Conservation (phyloP, 257 asterid species). For the Coffea eugenioides region DNA sequence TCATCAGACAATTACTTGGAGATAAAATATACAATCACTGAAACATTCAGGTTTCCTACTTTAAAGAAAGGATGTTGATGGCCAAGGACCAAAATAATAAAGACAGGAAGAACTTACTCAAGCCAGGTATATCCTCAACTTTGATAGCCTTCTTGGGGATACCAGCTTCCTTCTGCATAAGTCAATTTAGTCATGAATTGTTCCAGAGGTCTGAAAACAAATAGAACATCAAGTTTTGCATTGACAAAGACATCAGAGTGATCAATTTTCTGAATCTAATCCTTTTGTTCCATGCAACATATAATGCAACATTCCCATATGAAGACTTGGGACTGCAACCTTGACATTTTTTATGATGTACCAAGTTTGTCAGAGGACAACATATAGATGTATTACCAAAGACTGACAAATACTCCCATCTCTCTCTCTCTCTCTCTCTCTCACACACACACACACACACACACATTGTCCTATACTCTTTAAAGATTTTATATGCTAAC, state of each 20-base stretch:
- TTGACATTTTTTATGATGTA: background rate
- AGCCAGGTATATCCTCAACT: conserved; percentile 88
- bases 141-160: conserved; percentile 76
- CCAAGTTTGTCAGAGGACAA: background rate
- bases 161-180: conserved; percentile 91
- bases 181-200: conserved; percentile 8
- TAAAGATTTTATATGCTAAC: background rate
- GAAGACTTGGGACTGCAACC: background rate
- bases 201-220: background rate
- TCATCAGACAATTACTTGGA: background rate
- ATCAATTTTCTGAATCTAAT: conserved; percentile 2
- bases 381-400: background rate
- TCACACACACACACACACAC: too few relatives aligned
- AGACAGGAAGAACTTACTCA: conserved; percentile 63
- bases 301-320: background rate
- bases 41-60: conserved; percentile 4
- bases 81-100: conserved; percentile 8
- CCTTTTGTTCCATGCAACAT: background rate
- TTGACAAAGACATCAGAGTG: background rate
- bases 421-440: background rate
- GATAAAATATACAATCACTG: background rate
- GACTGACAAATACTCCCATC: background rate
- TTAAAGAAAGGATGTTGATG: conserved; percentile 9
- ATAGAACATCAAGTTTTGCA: background rate
- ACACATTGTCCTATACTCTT: too few relatives aligned